Evolutionary conservation across 1,139 yeast species (phyloP).

Genomic region (Hyphopichia fennica): DNA sequence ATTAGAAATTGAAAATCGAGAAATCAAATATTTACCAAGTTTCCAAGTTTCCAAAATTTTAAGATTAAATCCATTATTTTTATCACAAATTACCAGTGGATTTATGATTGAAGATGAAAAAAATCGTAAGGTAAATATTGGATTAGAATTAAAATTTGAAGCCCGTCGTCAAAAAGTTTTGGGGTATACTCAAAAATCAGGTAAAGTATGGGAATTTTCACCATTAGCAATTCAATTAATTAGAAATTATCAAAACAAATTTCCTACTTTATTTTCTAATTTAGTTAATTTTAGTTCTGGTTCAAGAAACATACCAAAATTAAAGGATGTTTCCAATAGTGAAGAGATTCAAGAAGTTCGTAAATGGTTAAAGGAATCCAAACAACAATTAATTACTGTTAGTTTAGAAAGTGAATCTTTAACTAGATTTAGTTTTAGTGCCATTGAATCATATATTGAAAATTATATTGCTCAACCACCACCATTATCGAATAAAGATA

Average conservation of each 20-base stretch:
- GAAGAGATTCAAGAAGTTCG: constrained; percentile 44
- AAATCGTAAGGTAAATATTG: constrained; percentile 63
- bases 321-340: constrained; percentile 19
- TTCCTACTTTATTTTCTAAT: constrained; percentile 59
- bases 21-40: constrained; percentile 65
- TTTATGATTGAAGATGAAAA: constrained; percentile 56
- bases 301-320: constrained; percentile 29
- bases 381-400: constrained; percentile 58
- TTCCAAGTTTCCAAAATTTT: constrained; percentile 63
- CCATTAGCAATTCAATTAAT: constrained; percentile 70
- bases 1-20: constrained; percentile 54
- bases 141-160: constrained; percentile 84
- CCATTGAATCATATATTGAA: constrained; percentile 66
- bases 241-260: constrained; percentile 57
- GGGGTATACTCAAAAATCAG: constrained; percentile 75
- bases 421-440: constrained; percentile 62
- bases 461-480: constrained; percentile 43
- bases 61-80: constrained; percentile 59
- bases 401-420: constrained; percentile 79
- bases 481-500: constrained; percentile 50
- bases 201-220: constrained; percentile 82
- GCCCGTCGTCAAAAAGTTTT: constrained; percentile 77
- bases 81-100: constrained; percentile 77
- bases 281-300: constrained; percentile 21
- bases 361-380: constrained; percentile 61